A percentile compares a stretch with the other conserved stretches of the same genome.
Evolutionary conservation across 148 eudicot genomes (phyloP).

Genomic region (Oxyria digyna): DNA sequence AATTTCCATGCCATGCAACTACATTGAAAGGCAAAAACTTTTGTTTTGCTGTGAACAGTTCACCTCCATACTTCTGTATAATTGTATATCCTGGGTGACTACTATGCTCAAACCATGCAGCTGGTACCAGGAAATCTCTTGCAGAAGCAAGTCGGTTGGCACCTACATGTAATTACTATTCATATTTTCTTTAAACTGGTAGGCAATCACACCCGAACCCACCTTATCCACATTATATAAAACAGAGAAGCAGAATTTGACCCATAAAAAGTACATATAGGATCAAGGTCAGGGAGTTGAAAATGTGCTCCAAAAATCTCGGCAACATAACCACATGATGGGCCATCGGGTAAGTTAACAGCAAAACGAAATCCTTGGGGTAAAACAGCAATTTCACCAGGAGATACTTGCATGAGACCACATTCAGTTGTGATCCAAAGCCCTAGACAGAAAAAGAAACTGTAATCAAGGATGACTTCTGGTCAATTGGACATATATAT

Average conservation of each 20-base stretch:
- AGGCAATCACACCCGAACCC: neutral
- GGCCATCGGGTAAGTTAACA: constrained; percentile 79
- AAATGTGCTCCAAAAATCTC: constrained; percentile 89
- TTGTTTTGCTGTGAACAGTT: constrained; percentile 88
- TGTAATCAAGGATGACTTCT: neutral
- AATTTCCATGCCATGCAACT: constrained; percentile 98
- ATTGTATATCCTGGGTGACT: constrained; percentile 57
- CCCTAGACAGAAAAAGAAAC: constrained; percentile 24
- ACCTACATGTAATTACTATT: constrained; percentile 32
- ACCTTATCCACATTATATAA: neutral
- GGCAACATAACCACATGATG: constrained; percentile 91
- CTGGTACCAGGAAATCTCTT: constrained; percentile 80
- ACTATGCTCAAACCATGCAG: constrained; percentile 69
- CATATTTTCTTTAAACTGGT: neutral
- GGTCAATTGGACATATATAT: neutral
- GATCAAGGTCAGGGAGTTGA: constrained; percentile 95
- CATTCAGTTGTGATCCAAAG: constrained; percentile 88
- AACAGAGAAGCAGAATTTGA: neutral
- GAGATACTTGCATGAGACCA: constrained; percentile 73
- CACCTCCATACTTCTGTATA: constrained; percentile 90
- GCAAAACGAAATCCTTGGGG: constrained; percentile 90
- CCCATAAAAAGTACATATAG: constrained; percentile 43
- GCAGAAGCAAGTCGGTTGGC: constrained; percentile 95
- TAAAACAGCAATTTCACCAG: constrained; percentile 78
- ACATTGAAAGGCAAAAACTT: constrained; percentile 97